A percentile compares a stretch with the other conserved stretches of the same genome.
phyloP scores from a whole-genome alignment of 805 yeast genomes.

The Lipomyces orientalis region DNA sequence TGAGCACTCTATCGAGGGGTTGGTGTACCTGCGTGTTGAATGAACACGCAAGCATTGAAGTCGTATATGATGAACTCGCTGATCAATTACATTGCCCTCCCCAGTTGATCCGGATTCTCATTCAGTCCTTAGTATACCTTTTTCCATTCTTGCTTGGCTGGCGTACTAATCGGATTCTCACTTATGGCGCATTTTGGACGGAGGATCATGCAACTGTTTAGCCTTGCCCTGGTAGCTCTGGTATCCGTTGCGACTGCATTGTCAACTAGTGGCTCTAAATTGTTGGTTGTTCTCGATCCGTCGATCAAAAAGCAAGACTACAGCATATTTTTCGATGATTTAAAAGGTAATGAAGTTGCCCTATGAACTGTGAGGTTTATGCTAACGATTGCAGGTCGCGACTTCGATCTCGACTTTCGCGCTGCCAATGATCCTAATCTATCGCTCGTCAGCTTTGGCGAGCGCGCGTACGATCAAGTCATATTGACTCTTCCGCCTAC shows the following conservation, averaged over 20 bases:
- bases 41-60: too few relatives aligned
- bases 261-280: slow-evolving; percentile 39
- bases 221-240: not conserved
- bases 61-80: too few relatives aligned
- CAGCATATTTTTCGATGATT: slow-evolving; percentile 42
- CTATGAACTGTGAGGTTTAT: slow-evolving; percentile 9
- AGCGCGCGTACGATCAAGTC: slow-evolving; percentile 59
- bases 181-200: not conserved
- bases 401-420: slow-evolving; percentile 46
- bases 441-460: slow-evolving; percentile 51
- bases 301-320: slow-evolving; percentile 41
- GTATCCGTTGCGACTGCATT: slow-evolving; percentile 16
- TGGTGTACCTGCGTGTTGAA: too few relatives aligned
- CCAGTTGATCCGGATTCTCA: not conserved
- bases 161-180: not conserved
- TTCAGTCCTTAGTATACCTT: not conserved
- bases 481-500: slow-evolving; percentile 63
- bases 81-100: too few relatives aligned
- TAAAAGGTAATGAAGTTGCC: slow-evolving; percentile 33
- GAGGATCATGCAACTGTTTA: not conserved
- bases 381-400: slow-evolving; percentile 44
- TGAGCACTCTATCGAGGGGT: too few relatives aligned
- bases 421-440: slow-evolving; percentile 44
- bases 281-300: slow-evolving; percentile 47
- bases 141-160: not conserved